Evolutionary conservation across 2,329 filamentous ascomycete genomes (phyloP).

Genomic region (Colletotrichum salicis): DNA sequence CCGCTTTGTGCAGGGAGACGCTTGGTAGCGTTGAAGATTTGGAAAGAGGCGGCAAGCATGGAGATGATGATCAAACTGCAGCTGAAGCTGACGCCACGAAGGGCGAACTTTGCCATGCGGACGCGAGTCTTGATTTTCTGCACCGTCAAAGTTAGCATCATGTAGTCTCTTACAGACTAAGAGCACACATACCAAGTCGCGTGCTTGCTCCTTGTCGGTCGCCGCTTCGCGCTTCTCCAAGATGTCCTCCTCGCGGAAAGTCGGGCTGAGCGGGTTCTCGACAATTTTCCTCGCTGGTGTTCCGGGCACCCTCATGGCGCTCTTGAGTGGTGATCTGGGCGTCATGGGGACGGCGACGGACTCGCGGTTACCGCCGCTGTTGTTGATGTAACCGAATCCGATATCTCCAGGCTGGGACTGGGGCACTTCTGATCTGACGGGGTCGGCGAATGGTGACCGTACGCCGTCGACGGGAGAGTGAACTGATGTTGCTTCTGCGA

Average conservation of each 20-base stretch:
- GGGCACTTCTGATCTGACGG: conserved; percentile 65
- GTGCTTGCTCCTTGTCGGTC: conserved; percentile 88
- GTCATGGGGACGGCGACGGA: conserved; percentile 71
- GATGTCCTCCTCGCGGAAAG: conserved; percentile 87
- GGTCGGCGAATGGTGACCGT: conserved; percentile 68
- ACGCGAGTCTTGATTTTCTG: conserved; percentile 94
- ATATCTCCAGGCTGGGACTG: conserved; percentile 84
- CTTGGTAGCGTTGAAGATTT: conserved; percentile 92
- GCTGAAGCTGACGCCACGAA: conserved; percentile 96
- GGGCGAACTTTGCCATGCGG: conserved; percentile 90
- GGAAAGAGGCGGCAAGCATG: conserved; percentile 88
- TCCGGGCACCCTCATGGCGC: conserved; percentile 87
- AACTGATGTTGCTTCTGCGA: conserved; percentile 82
- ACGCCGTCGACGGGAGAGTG: conserved; percentile 77
- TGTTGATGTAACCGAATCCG: conserved; percentile 90
- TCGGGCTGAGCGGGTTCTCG: conserved; percentile 86
- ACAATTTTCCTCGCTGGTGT: conserved; percentile 76
- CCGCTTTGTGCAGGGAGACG: conserved; percentile 78
- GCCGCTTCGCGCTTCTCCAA: conserved; percentile 84
- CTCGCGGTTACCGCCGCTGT: conserved; percentile 56
- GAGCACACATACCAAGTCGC: conserved; percentile 78
- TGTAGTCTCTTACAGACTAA: background rate
- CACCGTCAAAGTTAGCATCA: conserved; percentile 40
- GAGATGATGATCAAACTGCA: conserved; percentile 94
- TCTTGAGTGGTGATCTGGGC: conserved; percentile 85